These are phyloP conservation scores for Vitis rotundifolia DNA, from an alignment of 164 flowering plant species.

Conservation along the genomic window DNA sequence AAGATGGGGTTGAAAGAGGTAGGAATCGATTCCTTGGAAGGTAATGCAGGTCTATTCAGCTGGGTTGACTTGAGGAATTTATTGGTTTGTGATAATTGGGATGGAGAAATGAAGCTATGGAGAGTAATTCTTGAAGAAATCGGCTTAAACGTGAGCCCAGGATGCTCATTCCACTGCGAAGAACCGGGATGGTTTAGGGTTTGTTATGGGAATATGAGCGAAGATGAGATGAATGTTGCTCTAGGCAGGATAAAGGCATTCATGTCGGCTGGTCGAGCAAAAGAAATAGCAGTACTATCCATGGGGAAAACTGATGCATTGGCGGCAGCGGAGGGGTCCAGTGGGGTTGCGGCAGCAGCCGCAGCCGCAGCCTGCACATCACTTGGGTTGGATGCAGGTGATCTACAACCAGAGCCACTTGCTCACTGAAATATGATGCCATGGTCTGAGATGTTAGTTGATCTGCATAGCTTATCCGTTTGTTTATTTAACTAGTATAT, in stretches of 20 bases:
- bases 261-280: slow-evolving; percentile 2
- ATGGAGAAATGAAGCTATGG: slow-evolving; percentile 5
- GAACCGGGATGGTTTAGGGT: background rate
- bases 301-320: too few relatives aligned
- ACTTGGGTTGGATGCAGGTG: too few relatives aligned
- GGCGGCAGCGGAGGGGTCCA: too few relatives aligned
- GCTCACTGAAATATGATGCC: too few relatives aligned
- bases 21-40: slow-evolving; percentile 17
- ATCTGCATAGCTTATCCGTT: too few relatives aligned
- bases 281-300: too few relatives aligned
- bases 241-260: slow-evolving; percentile 23
- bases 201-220: slow-evolving; percentile 32
- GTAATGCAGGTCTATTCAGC: slow-evolving; percentile 22
- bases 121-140: background rate
- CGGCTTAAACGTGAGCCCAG: background rate
- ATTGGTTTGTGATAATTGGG: background rate
- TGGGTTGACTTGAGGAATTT: slow-evolving; percentile 22
- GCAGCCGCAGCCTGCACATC: too few relatives aligned
- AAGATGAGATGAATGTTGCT: slow-evolving; percentile 24
- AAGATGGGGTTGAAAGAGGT: slow-evolving; percentile 11
- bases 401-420: too few relatives aligned
- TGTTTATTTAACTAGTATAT: too few relatives aligned
- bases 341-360: too few relatives aligned
- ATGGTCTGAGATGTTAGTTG: too few relatives aligned
- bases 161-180: slow-evolving; percentile 1